Evolutionary conservation across 768 basidiomycete genomes (phyloP).

Genomic region (Trametes sanguinea): DNA sequence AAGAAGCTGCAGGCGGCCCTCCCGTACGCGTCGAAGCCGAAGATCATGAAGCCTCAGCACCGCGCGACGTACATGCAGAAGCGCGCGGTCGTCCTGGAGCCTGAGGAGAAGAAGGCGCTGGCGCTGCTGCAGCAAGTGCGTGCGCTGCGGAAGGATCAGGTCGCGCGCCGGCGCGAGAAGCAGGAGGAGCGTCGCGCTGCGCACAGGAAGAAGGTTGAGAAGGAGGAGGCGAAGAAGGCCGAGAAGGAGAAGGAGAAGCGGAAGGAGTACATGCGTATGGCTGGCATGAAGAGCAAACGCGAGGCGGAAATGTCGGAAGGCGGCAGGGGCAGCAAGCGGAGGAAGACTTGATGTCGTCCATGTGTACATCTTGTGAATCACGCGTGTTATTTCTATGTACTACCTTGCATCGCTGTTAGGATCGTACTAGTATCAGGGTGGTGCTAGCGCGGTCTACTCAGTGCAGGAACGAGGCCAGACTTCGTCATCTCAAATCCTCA

Average conservation of each 20-base stretch:
- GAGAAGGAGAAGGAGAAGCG: conserved; percentile 78
- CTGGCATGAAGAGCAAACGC: conserved; percentile 73
- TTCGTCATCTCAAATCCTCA: too few species aligned
- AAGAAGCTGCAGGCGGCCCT: conserved; percentile 88
- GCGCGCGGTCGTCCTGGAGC: conserved; percentile 92
- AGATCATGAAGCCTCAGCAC: conserved; percentile 72
- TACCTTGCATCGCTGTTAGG: too few species aligned
- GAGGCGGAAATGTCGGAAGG: conserved; percentile 64
- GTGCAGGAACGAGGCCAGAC: too few species aligned
- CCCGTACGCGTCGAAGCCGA: conserved; percentile 93
- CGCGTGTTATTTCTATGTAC: too few species aligned
- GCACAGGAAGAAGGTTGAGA: conserved; percentile 71
- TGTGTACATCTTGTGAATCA: too few species aligned
- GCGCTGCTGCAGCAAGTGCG: conserved; percentile 92
- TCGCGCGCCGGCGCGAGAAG: conserved; percentile 76
- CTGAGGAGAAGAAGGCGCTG: conserved; percentile 91
- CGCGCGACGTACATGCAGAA: conserved; percentile 88
- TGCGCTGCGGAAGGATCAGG: conserved; percentile 88
- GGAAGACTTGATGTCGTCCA: conserved; percentile 22
- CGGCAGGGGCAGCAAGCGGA: conserved; percentile 47
- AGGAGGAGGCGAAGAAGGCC: conserved; percentile 58
- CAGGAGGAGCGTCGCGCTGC: conserved; percentile 75
- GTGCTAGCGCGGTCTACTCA: too few species aligned
- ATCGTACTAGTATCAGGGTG: too few species aligned
- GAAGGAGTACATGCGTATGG: conserved; percentile 72